Base-by-base conservation (phyloP, 2,329 filamentous ascomycete genomes). In the Emericellopsis atlantica region DNA sequence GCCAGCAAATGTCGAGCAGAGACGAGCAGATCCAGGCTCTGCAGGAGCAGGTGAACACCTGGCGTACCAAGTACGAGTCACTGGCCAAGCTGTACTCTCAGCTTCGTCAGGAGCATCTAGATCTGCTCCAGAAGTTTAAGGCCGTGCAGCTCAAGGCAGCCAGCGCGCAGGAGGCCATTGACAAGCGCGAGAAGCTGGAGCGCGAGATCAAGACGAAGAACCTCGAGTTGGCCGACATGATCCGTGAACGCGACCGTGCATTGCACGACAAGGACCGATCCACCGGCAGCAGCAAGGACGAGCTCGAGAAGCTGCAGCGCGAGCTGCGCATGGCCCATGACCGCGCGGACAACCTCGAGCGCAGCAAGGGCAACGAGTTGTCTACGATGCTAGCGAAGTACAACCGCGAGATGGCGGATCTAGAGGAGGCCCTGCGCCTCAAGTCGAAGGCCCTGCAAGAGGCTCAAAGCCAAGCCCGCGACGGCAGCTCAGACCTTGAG, bases 161-260 rank as follows among this genome's bases (percentile, higher is more conserved):
- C 14, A 96, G 89, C 5, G 92, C 92, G 0, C 90, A 96, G 57
- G 92, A 98, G 65, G 92, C 92, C 2, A 95, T 96, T 47, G 92
- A 96, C 43, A 81, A 77, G 51, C 81, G 90, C 8, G 92, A 98
- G 66, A 95, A 93, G 68, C 73, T 98, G 40, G 88, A 96, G 66
- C 83, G 90, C 29, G 92, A 98, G 65, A 84, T 98, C 59, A 98
- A 98, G 75, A 95, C 90, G 24, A 98, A 98, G 76, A 98, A 98
- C 57, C 69, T 98, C n/a, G 92, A 98, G 61, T 66, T 98, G 46
- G 92, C 92, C 26, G 88, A 96, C 59, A 96, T 98, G 92, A 98
- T 98, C 48, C 79, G 92, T 35, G 92, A 98, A 66, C 76, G 92
- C 51, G 92, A 98, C 56, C 79, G 92, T 48, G 92, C 92, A 24